Conservation (phyloP, 2,329 filamentous ascomycete species). For the Phaeophleospora eucalypticola region DNA sequence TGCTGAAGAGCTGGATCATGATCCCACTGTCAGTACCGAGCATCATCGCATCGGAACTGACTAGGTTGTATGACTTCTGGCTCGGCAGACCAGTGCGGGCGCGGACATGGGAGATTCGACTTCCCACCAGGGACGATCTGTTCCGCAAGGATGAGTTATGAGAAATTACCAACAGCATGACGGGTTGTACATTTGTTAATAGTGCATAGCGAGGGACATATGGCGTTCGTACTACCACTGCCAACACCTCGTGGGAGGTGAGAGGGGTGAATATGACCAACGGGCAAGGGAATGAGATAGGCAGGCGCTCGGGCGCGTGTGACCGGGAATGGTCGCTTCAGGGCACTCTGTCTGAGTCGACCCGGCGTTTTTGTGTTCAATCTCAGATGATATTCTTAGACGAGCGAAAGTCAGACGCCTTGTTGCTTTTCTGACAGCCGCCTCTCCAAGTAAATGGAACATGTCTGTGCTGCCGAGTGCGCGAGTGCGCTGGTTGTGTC, state of each 20-base stretch:
- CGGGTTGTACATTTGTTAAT: not conserved
- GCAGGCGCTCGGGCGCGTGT: no score
- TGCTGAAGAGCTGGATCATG: slow-evolving; percentile 66
- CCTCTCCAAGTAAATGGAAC: no score
- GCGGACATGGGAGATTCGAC: slow-evolving; percentile 52
- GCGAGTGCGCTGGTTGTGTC: no score
- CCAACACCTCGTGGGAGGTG: not conserved
- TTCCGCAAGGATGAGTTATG: slow-evolving; percentile 27
- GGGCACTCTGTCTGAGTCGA: no score
- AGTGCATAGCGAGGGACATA: slow-evolving; percentile 8
- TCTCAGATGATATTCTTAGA: no score
- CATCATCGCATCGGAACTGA: slow-evolving; percentile 52
- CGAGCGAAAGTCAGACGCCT: no score
- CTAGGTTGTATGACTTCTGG: slow-evolving; percentile 58
- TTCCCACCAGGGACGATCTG: slow-evolving; percentile 35
- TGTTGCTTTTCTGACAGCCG: no score
- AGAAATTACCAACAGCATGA: slow-evolving; percentile 1
- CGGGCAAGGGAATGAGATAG: not conserved
- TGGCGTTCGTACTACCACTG: no score
- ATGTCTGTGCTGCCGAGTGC: no score
- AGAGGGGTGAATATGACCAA: not conserved
- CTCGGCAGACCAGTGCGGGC: slow-evolving; percentile 57
- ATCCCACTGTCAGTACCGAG: slow-evolving; percentile 31
- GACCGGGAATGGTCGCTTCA: no score
- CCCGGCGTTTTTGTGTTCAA: no score